phyloP scores from a whole-genome alignment of 2,329 filamentous ascomycete species.

The Aspergillus unguis region DNA sequence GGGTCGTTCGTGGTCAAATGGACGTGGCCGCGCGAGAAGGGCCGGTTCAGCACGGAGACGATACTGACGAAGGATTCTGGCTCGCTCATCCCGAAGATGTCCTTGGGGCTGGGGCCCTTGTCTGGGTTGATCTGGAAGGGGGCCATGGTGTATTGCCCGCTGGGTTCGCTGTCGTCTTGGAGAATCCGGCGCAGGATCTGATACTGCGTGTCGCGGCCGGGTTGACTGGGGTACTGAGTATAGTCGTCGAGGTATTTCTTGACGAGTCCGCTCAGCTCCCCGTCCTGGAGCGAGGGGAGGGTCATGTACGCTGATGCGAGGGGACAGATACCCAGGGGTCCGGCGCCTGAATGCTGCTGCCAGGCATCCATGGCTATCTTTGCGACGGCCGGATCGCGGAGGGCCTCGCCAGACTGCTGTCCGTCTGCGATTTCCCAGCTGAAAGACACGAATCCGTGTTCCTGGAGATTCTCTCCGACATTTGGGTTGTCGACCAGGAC shows the following conservation, averaged over 20 bases:
- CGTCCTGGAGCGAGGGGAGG: not conserved
- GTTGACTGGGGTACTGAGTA: not conserved
- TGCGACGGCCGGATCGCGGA: constrained; percentile 18
- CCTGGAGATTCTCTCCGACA: constrained; percentile 52
- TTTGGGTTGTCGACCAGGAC: constrained; percentile 45
- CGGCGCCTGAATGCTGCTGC: constrained; percentile 11
- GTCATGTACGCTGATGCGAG: not conserved
- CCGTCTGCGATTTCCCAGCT: constrained; percentile 23
- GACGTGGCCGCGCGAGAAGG: constrained; percentile 31
- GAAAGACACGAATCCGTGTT: constrained; percentile 35
- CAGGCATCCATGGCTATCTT: constrained; percentile 23
- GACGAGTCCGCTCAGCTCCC: not conserved
- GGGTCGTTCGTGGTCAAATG: constrained; percentile 42
- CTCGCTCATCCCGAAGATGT: constrained; percentile 14
- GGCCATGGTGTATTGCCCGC: constrained; percentile 19
- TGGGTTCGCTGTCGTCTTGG: constrained; percentile 14
- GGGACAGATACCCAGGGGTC: not conserved
- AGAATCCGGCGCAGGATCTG: constrained; percentile 14
- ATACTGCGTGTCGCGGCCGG: not conserved
- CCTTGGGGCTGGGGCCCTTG: constrained; percentile 7
- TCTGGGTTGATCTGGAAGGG: constrained; percentile 21
- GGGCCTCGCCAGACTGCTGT: constrained; percentile 21
- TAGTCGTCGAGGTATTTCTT: not conserved
- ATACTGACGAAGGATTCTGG: constrained; percentile 20
- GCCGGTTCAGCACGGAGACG: constrained; percentile 25